Conservation (phyloP, 2,329 filamentous ascomycete genomes). For the Aspergillus alliaceus region DNA sequence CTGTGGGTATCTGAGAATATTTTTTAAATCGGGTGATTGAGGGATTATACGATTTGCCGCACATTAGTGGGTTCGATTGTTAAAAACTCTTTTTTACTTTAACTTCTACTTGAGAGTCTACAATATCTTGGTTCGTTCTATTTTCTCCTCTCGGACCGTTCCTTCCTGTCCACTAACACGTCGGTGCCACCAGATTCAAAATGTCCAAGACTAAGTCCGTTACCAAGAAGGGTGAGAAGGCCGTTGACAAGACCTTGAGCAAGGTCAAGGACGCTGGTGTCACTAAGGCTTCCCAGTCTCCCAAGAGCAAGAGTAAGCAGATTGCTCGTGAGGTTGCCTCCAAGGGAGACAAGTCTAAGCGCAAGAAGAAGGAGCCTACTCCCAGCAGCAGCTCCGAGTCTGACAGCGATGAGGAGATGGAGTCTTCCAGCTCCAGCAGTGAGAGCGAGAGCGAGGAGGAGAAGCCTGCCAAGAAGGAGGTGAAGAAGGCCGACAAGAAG, state of each 20-base stretch:
- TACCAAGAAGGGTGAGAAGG: conserved; percentile 41
- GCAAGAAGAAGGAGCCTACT: conserved; percentile 45
- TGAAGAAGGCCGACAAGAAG: conserved; percentile 33
- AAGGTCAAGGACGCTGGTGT: conserved; percentile 51
- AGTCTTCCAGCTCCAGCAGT: conserved; percentile 25
- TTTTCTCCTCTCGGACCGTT: not conserved
- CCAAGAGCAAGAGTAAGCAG: conserved; percentile 48
- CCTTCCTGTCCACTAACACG: conserved; percentile 17
- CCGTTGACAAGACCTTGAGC: conserved; percentile 43
- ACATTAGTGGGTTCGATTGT: conserved; percentile 27
- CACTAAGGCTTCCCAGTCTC: conserved; percentile 45
- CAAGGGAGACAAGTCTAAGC: conserved; percentile 44
- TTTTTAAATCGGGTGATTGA: conserved; percentile 36
- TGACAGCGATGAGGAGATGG: conserved; percentile 34
- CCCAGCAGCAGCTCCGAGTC: conserved; percentile 37
- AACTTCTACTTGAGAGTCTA: conserved; percentile 4
- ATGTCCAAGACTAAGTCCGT: conserved; percentile 48
- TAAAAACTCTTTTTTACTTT: conserved; percentile 18
- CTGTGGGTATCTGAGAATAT: conserved; percentile 37
- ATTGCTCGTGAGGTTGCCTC: conserved; percentile 41
- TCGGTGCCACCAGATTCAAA: conserved; percentile 26
- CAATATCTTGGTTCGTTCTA: conserved; percentile 3
- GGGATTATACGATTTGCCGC: conserved; percentile 39
- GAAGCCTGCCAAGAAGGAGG: conserved; percentile 36
- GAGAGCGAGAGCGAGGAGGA: conserved; percentile 39